These are phyloP conservation scores for Atkinsonella hypoxylon DNA, from an alignment of 2,329 filamentous ascomycete species.

Conservation along the genomic window DNA sequence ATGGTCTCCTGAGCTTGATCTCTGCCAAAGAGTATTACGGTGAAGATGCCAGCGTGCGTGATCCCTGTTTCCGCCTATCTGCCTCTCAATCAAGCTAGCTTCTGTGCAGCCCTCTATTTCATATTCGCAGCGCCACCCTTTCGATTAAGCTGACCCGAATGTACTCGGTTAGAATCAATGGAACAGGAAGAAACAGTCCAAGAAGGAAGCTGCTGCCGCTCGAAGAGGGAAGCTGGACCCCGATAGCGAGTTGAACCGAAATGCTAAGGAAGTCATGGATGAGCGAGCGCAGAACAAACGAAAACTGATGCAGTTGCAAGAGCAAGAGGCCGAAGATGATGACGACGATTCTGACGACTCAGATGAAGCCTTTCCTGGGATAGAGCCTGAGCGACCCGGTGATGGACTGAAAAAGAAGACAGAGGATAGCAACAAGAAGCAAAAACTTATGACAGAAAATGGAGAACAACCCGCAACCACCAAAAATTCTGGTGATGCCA, in stretches of 20 bases:
- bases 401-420: slow-evolving; percentile 46
- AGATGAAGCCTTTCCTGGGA: slow-evolving; percentile 35
- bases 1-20: slow-evolving; percentile 76
- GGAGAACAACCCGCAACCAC: slow-evolving; percentile 13
- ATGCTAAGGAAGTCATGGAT: slow-evolving; percentile 85
- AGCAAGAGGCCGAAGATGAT: slow-evolving; percentile 33
- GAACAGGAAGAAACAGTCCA: slow-evolving; percentile 88
- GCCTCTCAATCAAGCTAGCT: too few species aligned
- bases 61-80: background rate
- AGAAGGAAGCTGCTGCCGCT: slow-evolving; percentile 70
- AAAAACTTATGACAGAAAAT: slow-evolving; percentile 23
- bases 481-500: slow-evolving; percentile 35
- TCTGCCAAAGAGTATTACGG: slow-evolving; percentile 87
- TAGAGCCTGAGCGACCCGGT: slow-evolving; percentile 48
- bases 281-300: slow-evolving; percentile 67
- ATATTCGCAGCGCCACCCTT: too few species aligned
- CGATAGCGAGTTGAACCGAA: slow-evolving; percentile 66
- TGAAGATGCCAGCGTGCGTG: slow-evolving; percentile 68
- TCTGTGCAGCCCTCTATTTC: background rate
- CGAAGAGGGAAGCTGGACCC: slow-evolving; percentile 86
- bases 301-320: slow-evolving; percentile 56
- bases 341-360: slow-evolving; percentile 32
- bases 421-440: slow-evolving; percentile 44
- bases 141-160: background rate
- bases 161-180: slow-evolving; percentile 62